Conservation (phyloP, 495 filamentous ascomycete species). For the Aspergillus haitiensis region DNA sequence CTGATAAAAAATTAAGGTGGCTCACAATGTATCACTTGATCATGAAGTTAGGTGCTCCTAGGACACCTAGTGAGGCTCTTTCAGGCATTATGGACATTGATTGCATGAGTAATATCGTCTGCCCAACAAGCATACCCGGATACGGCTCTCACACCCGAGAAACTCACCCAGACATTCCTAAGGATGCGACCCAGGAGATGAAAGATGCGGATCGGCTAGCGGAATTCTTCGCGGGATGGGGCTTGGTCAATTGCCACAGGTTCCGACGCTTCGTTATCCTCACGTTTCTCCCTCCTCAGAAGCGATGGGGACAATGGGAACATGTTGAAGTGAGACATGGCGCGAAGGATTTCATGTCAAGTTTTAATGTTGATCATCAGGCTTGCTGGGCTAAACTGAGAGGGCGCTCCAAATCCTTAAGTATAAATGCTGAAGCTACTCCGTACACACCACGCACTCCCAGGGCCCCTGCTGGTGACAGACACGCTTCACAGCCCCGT, state of each 20-base stretch:
- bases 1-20: constrained; percentile 23
- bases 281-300: constrained; percentile 20
- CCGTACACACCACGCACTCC: constrained; percentile 18
- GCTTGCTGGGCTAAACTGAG: constrained; percentile 16
- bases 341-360: constrained; percentile 20
- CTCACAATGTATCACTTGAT: constrained; percentile 34
- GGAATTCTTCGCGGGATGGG: constrained; percentile 49
- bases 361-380: constrained; percentile 22
- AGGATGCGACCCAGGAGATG: constrained; percentile 25
- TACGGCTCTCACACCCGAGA: constrained; percentile 28
- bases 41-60: constrained; percentile 21
- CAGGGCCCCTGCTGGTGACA: neutral
- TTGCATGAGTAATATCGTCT: constrained; percentile 27
- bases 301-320: constrained; percentile 37
- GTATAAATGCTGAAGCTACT: neutral
- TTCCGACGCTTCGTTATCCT: constrained; percentile 37
- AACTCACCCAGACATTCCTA: constrained; percentile 23
- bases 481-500: neutral
- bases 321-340: constrained; percentile 32
- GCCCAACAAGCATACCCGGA: constrained; percentile 21
- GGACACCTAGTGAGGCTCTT: constrained; percentile 15
- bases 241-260: constrained; percentile 32
- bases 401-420: neutral
- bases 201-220: constrained; percentile 41
- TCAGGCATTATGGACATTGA: constrained; percentile 16